phyloP scores from a whole-genome alignment of 768 basidiomycete genomes.

The Jaapia argillacea region DNA sequence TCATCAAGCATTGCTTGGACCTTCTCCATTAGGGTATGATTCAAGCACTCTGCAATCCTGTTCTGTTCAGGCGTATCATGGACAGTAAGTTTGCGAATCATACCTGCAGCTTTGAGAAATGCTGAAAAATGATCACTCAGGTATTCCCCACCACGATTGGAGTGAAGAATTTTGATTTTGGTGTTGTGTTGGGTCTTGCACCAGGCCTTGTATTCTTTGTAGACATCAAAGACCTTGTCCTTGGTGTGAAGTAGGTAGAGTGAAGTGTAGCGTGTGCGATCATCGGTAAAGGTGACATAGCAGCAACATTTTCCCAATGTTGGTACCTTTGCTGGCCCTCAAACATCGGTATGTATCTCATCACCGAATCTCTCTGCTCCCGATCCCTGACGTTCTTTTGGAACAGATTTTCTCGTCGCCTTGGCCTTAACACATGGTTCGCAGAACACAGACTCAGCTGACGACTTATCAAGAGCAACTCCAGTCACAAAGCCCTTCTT shows the following conservation, averaged over 20 bases:
- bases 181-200: constrained; percentile 20
- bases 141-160: constrained; percentile 36
- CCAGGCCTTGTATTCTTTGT: constrained; percentile 16
- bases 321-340: constrained; percentile 29
- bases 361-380: constrained; percentile 21
- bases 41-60: constrained; percentile 30
- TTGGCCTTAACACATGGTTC: constrained; percentile 36
- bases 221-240: constrained; percentile 1
- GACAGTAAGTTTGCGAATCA: constrained; percentile 23
- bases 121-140: constrained; percentile 21
- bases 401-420: constrained; percentile 21
- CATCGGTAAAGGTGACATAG: constrained; percentile 11
- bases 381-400: constrained; percentile 14
- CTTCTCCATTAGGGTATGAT: constrained; percentile 24
- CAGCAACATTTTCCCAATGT: constrained; percentile 14
- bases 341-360: constrained; percentile 30
- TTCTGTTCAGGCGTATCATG: constrained; percentile 33
- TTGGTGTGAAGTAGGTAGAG: constrained; percentile 3
- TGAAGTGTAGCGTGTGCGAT: constrained; percentile 2
- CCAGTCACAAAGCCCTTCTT: background rate
- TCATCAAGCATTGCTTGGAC: constrained; percentile 25
- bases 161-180: constrained; percentile 23
- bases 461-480: constrained; percentile 1
- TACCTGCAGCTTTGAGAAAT: constrained; percentile 27
- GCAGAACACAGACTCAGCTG: constrained; percentile 21